Percentiles rank a stretch among this genome's conserved stretches.
Conservation (phyloP, 176 grass and related monocot genomes). For the Lolium perenne region DNA sequence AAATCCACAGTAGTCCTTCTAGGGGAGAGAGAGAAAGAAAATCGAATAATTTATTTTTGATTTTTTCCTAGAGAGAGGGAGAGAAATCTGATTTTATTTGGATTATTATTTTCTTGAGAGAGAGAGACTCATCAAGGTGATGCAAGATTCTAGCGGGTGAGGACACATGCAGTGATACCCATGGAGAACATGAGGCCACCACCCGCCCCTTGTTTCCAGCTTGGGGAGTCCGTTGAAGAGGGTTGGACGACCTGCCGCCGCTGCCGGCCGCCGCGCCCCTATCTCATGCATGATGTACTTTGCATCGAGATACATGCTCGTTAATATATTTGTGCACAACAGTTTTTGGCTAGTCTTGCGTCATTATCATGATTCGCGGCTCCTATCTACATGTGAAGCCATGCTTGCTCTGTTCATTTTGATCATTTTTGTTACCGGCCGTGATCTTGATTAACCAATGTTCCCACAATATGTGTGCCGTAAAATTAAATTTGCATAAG, state of each 20-base stretch:
- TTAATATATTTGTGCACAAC: too few species aligned
- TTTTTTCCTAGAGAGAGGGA: not conserved
- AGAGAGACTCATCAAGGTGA: not conserved
- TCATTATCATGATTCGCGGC: too few species aligned
- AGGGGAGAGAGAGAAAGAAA: not conserved
- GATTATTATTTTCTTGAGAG: not conserved
- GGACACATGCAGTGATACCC: constrained; percentile 43
- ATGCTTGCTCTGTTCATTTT: too few species aligned
- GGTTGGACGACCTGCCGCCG: constrained; percentile 7
- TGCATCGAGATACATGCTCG: too few species aligned
- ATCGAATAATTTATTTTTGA: too few species aligned
- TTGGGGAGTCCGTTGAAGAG: not conserved
- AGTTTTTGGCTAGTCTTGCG: too few species aligned
- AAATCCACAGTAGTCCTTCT: not conserved
- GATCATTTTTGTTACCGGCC: too few species aligned
- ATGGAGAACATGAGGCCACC: constrained; percentile 37
- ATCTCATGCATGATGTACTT: not conserved
- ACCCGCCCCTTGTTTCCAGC: constrained; percentile 16
- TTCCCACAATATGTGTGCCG: too few species aligned
- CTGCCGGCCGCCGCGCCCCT: constrained; percentile 6
- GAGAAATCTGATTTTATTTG: constrained; percentile 27
- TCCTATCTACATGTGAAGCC: too few species aligned
- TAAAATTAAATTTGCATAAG: too few species aligned
- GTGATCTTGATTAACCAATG: too few species aligned
- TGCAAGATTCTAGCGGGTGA: not conserved